These are phyloP conservation scores for Fusarium sp. DNA, from an alignment of 2,329 filamentous ascomycete genomes.

Conservation along the genomic window DNA sequence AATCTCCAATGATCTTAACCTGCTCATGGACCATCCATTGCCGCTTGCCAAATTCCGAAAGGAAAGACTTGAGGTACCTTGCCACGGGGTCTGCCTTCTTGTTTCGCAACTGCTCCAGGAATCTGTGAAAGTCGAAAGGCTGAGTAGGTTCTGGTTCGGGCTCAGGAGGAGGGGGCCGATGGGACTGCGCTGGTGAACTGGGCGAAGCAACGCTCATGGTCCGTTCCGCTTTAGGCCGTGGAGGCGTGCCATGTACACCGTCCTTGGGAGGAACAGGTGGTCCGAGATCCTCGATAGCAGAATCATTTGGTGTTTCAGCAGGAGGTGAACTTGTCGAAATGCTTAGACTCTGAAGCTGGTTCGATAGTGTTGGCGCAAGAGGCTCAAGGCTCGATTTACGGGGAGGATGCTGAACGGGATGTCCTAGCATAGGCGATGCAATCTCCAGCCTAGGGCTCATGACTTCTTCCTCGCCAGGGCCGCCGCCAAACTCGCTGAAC, in stretches of 20 bases:
- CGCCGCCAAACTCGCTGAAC: constrained; percentile 80
- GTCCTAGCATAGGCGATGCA: constrained; percentile 80
- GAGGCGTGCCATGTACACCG: constrained; percentile 56
- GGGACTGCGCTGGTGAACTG: constrained; percentile 62
- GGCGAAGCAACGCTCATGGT: constrained; percentile 49
- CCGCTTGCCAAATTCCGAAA: constrained; percentile 94
- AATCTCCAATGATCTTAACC: constrained; percentile 98
- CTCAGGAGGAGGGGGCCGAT: constrained; percentile 76
- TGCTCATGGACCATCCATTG: constrained; percentile 99
- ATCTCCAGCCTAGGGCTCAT: constrained; percentile 91
- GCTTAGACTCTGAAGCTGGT: constrained; percentile 59
- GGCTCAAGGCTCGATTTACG: constrained; percentile 89
- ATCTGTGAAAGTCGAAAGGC: constrained; percentile 97
- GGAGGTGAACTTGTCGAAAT: constrained; percentile 55
- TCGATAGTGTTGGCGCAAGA: constrained; percentile 62
- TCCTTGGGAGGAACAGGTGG: constrained; percentile 72
- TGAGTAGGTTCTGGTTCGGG: constrained; percentile 83
- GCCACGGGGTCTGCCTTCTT: constrained; percentile 98
- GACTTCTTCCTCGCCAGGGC: constrained; percentile 81
- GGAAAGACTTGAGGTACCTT: constrained; percentile 92
- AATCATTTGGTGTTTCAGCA: constrained; percentile 52
- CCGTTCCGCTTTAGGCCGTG: constrained; percentile 54
- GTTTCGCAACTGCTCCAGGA: constrained; percentile 94
- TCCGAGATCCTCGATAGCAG: constrained; percentile 58
- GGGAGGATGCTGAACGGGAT: constrained; percentile 76